Percentiles rank a stretch among this genome's conserved stretches.
Evolutionary conservation across 805 yeast genomes (phyloP).

Genomic region (Deakozyma indianensis): DNA sequence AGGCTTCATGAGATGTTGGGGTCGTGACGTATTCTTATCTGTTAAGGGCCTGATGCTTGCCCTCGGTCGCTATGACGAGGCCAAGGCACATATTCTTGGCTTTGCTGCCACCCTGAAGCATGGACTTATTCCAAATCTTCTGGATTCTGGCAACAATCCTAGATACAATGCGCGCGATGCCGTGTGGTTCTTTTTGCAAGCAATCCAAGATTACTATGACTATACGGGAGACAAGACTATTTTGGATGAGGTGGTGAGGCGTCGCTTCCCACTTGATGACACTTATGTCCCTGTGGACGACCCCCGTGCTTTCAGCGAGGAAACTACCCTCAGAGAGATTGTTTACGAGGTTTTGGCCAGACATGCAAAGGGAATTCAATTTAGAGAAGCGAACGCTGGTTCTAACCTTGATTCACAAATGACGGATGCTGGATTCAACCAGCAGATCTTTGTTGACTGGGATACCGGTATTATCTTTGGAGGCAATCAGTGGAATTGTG

Average conservation of each 20-base stretch:
- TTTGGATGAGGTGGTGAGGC: constrained; percentile 53
- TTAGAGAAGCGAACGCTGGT: constrained; percentile 94
- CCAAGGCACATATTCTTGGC: constrained; percentile 64
- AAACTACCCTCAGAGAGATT: constrained; percentile 57
- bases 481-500: constrained; percentile 87
- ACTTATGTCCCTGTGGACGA: constrained; percentile 55
- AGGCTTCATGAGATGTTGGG: constrained; percentile 96
- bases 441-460: constrained; percentile 75
- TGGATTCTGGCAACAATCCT: constrained; percentile 89
- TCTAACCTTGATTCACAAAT: constrained; percentile 76
- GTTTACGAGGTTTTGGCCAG: constrained; percentile 72
- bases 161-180: constrained; percentile 95
- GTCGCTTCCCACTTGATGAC: constrained; percentile 87
- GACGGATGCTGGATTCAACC: constrained; percentile 86
- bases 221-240: constrained; percentile 47
- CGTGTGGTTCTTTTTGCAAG: constrained; percentile 84
- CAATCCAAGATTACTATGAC: constrained; percentile 68
- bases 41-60: constrained; percentile 68
- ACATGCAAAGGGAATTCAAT: constrained; percentile 78
- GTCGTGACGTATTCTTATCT: constrained; percentile 87
- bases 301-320: constrained; percentile 60
- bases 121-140: constrained; percentile 84
- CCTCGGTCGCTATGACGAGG: constrained; percentile 67
- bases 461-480: constrained; percentile 75
- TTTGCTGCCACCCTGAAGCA: constrained; percentile 89